phyloP scores from a whole-genome alignment of 495 filamentous ascomycete genomes.

The Hyaloscypha finlandica region DNA sequence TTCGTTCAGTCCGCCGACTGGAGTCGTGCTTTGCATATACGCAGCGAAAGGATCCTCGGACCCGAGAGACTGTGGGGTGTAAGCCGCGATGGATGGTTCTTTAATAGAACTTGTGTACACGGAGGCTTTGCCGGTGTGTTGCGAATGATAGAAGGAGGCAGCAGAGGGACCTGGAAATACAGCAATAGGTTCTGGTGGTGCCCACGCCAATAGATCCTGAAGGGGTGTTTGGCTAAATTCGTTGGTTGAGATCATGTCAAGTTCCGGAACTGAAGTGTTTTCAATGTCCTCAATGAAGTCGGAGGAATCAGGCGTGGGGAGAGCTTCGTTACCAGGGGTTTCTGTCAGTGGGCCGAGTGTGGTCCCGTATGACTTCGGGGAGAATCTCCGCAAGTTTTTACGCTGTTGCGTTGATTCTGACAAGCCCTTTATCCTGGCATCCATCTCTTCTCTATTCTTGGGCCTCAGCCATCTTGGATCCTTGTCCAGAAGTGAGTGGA shows the following conservation, averaged over 20 bases:
- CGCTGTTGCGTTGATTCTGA: neutral
- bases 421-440: constrained; percentile 3
- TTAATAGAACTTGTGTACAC: neutral
- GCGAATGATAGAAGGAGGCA: neutral
- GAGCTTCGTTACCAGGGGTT: neutral
- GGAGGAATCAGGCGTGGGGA: neutral
- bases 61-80: neutral
- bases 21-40: neutral
- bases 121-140: neutral
- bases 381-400: neutral
- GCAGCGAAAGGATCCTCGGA: neutral
- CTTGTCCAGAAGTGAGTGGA: constrained; percentile 7
- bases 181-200: neutral
- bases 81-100: neutral
- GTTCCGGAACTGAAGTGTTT: neutral
- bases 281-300: neutral
- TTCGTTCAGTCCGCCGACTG: neutral
- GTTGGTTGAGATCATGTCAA: neutral
- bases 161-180: neutral
- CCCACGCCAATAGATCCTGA: constrained; percentile 5
- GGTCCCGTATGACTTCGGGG: neutral
- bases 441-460: constrained; percentile 19
- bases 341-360: neutral
- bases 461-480: constrained; percentile 17
- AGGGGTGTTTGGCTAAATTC: constrained; percentile 13